phyloP scores from a whole-genome alignment of 495 filamentous ascomycete species.

The Hyaloscypha bicolor region DNA sequence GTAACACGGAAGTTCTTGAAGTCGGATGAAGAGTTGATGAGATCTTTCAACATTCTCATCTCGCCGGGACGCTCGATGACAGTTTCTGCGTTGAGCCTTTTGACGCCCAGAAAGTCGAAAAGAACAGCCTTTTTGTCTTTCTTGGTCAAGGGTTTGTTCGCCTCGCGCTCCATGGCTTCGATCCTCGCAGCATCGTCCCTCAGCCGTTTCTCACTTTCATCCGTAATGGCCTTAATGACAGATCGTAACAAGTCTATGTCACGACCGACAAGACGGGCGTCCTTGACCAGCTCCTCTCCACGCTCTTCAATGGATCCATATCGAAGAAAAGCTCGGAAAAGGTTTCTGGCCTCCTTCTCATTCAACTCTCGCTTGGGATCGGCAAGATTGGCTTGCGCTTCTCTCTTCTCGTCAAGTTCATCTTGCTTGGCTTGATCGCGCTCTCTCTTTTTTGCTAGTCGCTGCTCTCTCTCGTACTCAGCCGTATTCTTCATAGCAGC shows the following conservation, averaged over 20 bases:
- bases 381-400: constrained; percentile 54
- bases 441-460: constrained; percentile 89
- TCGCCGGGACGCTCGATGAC: constrained; percentile 87
- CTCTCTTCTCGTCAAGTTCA: constrained; percentile 55
- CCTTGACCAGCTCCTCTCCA: constrained; percentile 79
- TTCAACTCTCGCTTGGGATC: constrained; percentile 86
- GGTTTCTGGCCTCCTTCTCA: constrained; percentile 88
- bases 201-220: constrained; percentile 67
- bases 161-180: constrained; percentile 62
- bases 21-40: constrained; percentile 63
- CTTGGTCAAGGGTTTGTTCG: constrained; percentile 79
- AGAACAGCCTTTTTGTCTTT: constrained; percentile 96
- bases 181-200: constrained; percentile 66
- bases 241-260: constrained; percentile 59
- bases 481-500: constrained; percentile 64
- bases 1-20: constrained; percentile 80
- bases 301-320: constrained; percentile 88
- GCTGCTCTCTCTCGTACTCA: constrained; percentile 76
- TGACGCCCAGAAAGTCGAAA: constrained; percentile 89
- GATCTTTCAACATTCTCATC: constrained; percentile 78
- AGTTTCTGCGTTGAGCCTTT: constrained; percentile 92
- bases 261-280: constrained; percentile 78
- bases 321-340: constrained; percentile 82
- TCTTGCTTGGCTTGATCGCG: constrained; percentile 68
- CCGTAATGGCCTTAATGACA: constrained; percentile 69